These are phyloP conservation scores for Penicillium maclennaniae DNA, from an alignment of 495 filamentous ascomycete species.

Conservation along the genomic window DNA sequence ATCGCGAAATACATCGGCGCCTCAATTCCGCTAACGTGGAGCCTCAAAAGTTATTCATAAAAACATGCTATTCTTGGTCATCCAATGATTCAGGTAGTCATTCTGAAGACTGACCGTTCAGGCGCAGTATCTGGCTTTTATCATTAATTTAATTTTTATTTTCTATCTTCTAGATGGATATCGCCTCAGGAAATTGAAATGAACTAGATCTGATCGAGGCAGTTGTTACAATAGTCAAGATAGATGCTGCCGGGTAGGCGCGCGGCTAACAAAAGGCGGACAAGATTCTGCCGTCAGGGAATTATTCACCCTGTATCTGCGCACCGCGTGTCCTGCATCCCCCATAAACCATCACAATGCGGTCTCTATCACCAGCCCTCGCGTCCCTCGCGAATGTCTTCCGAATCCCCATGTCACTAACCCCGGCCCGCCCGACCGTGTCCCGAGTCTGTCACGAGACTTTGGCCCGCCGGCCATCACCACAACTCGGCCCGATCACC, in stretches of 20 bases:
- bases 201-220: background rate
- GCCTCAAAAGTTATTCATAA: too few relatives aligned
- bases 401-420: slow-evolving; percentile 37
- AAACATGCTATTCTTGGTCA: too few relatives aligned
- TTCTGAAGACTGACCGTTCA: too few relatives aligned
- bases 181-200: too few relatives aligned
- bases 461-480: slow-evolving; percentile 22
- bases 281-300: slow-evolving; percentile 29
- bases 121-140: too few relatives aligned
- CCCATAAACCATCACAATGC: slow-evolving; percentile 30
- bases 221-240: background rate
- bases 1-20: too few relatives aligned
- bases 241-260: slow-evolving; percentile 16
- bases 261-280: slow-evolving; percentile 30
- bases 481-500: slow-evolving; percentile 26
- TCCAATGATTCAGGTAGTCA: too few relatives aligned
- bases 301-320: slow-evolving; percentile 25
- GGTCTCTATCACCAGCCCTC: slow-evolving; percentile 41
- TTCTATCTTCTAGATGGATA: too few relatives aligned
- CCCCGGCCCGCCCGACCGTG: slow-evolving; percentile 28
- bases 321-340: slow-evolving; percentile 11
- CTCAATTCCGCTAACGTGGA: too few relatives aligned
- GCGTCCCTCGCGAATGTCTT: slow-evolving; percentile 46
- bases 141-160: too few relatives aligned
- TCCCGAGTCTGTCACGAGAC: slow-evolving; percentile 27